These are phyloP conservation scores for Lodderomyces jiufengensis DNA, from an alignment of 1,139 yeast genomes.

Conservation along the genomic window DNA sequence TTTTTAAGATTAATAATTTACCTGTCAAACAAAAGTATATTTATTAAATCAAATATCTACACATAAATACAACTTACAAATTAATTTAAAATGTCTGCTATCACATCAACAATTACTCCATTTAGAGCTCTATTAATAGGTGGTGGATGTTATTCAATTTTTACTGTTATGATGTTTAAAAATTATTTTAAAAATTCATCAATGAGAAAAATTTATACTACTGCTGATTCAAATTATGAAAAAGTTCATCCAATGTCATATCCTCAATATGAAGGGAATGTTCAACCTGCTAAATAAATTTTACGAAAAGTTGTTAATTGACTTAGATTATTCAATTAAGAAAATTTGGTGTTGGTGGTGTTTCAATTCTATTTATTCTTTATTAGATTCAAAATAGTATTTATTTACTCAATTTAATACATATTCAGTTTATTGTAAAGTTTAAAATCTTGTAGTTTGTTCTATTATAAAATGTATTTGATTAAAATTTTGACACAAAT, in stretches of 20 bases:
- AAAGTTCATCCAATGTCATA: constrained; percentile 23
- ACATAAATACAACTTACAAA: too few relatives aligned
- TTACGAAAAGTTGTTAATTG: too few relatives aligned
- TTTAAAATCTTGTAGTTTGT: too few relatives aligned
- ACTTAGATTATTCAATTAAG: too few relatives aligned
- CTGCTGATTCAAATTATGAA: constrained; percentile 29
- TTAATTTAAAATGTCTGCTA: constrained; percentile 5
- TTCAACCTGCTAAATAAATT: background rate
- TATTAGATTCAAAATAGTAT: too few relatives aligned
- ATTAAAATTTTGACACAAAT: too few relatives aligned
- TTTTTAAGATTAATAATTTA: too few relatives aligned
- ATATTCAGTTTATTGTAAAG: too few relatives aligned
- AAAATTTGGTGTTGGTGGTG: background rate
- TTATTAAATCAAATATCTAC: too few relatives aligned
- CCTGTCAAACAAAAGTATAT: too few relatives aligned
- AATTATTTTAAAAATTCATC: constrained; percentile 31
- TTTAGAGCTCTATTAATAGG: constrained; percentile 31
- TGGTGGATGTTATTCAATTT: constrained; percentile 34
- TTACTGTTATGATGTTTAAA: constrained; percentile 35
- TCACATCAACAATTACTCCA: constrained; percentile 19
- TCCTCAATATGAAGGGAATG: constrained; percentile 14
- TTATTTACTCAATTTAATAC: constrained; percentile 1
- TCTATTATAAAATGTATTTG: too few relatives aligned
- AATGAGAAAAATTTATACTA: constrained; percentile 28
- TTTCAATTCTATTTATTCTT: background rate